Base-by-base conservation (phyloP, 805 yeast species). In the Yarrowia osloensis region DNA sequence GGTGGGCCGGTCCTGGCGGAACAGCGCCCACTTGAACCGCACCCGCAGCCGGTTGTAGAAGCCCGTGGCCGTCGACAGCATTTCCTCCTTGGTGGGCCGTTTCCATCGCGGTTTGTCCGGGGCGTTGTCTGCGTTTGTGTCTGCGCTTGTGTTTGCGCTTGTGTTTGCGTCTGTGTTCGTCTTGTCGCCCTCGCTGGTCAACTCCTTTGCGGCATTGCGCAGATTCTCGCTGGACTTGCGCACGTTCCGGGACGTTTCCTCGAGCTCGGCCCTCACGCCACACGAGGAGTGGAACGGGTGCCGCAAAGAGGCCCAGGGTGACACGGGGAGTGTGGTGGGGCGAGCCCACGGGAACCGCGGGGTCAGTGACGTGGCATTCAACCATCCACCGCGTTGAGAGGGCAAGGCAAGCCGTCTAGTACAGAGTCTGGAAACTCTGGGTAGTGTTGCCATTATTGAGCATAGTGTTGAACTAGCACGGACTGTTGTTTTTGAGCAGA, bases 1-100 rank as follows among this genome's bases (percentile, higher is more conserved):
- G 79, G 91, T 90, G 1, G 97, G 97, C 19, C 96, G 81, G 70
- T 86, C 85, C 13, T 91, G 89, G 65, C 84, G 82, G 67, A 90
- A 89, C 65, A 95, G 76, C 1, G 86, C 75, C 97, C 97, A 92
- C 75, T 87, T 88, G 65, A 88, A 69, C 54, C 86, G 77, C 40
- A 85, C 83, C 28, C 76, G 74, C 15, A 85, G 66, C 26, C 84
- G 77, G 37, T 81, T 80, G 49, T 77, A 73, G 13, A 78, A 68
- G 6, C 81, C 77, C 6, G 79, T 78, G 0, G 86, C 81, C 8
- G 78, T 78, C 3, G 81, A 78, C n/a, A 85, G 74, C 55, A 80
- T 77, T 47, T 79, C 79, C 52, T 81, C 84, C 54, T 77, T 74
- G 5, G 80, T 72, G 13, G 74, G 75, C 26, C 71, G 66, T 28